Conservation (phyloP, 257 asterid genomes). For the Solanum raphanifolium region DNA sequence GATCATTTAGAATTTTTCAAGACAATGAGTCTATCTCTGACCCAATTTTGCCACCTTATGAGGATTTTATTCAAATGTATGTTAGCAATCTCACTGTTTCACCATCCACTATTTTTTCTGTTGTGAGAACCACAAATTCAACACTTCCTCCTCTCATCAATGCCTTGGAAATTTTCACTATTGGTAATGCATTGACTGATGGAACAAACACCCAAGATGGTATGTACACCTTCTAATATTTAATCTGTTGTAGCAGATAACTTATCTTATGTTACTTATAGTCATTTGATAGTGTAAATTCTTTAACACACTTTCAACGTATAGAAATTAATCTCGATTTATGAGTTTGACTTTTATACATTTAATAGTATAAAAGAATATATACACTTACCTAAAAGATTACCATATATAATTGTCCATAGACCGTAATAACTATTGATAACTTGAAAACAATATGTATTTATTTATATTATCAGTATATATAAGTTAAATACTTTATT, state of each 20-base stretch:
- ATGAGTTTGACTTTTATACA: not conserved
- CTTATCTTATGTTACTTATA: not conserved
- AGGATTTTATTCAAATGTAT: not conserved
- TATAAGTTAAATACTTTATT: not conserved
- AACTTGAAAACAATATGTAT: not conserved
- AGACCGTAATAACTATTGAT: not conserved
- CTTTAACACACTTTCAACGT: not conserved
- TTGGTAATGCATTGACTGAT: slow-evolving; percentile 14
- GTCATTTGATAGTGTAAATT: not conserved
- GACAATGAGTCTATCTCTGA: slow-evolving; percentile 2
- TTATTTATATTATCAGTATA: not conserved
- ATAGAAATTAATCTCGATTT: not conserved
- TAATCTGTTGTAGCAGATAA: not conserved
- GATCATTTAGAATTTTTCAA: slow-evolving; percentile 23
- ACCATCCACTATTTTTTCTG: slow-evolving; percentile 14
- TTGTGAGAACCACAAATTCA: slow-evolving; percentile 20
- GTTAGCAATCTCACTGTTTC: slow-evolving; percentile 9
- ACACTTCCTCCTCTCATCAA: slow-evolving; percentile 63
- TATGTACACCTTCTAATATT: not conserved
- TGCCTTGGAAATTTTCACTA: slow-evolving; percentile 37
- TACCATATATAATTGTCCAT: not conserved
- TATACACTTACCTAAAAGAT: not conserved
- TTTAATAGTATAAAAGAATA: not conserved
- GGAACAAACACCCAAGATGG: slow-evolving; percentile 41
- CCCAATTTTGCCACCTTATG: slow-evolving; percentile 30